Base-by-base conservation (phyloP, 2,329 filamentous ascomycete genomes). In the Aspergillus sp. region DNA sequence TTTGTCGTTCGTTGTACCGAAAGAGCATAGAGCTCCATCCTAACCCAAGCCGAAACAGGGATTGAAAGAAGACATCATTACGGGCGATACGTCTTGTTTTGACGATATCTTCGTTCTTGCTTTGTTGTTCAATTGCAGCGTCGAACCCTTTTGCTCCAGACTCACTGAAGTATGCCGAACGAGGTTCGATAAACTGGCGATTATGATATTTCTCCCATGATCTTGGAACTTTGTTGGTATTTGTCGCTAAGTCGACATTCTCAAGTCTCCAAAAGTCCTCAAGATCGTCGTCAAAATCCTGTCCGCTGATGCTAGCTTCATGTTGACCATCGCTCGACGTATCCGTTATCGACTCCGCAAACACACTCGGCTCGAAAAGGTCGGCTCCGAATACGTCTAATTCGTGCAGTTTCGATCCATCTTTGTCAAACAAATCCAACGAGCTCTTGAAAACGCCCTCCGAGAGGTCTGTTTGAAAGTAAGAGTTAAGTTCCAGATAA, bases 1-100 rank as follows among this genome's bases (percentile, higher is more conserved):
- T 65, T 4, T 63, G 64, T 47, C 68, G 59, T 48, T 71, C 65
- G 58, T 79, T 70, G 64, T 75, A 80, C 6, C 66, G 67, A 57
- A 79, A 79, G 55, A 79, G 70, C 6, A 72, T 63, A 7, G 78
- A 80, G 53, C 71, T 72, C 74, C 77, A 78, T 7, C 78, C 78
- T 19, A 80, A 64, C 14, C 73, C 75, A 19, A 79, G 70, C 37
- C 72, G 71, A 50, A 77, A 69, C 11, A 78, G 60, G 3, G 76
- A 72, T 39, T 72, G 67, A 40, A 77, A 68, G 45, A 80, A 77
- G 2, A 73, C 61, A 59, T 75, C 71, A 4, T 68, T 66, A 53
- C 68, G 70, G 14, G 74, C 72, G 33, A 77, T 62, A 15, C 70
- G 68, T 3, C 67, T 70, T 2, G 68, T 56, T 6, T 67, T 65